These are phyloP conservation scores for Astrothelium macrocarpum DNA, from an alignment of 495 filamentous ascomycete genomes.

Conservation along the genomic window DNA sequence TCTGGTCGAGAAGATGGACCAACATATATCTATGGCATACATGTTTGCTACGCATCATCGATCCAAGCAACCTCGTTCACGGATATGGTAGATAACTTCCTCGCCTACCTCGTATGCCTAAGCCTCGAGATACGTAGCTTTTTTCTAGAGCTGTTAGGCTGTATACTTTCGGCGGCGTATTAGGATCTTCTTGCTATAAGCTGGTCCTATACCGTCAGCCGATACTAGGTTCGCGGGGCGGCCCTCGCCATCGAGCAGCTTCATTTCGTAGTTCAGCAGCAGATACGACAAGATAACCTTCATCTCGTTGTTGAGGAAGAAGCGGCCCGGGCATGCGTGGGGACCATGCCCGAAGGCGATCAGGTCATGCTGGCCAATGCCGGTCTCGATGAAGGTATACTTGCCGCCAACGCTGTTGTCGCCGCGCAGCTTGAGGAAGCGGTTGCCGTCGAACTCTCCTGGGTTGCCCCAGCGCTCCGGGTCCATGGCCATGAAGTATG, in stretches of 20 bases:
- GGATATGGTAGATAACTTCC: constrained; percentile 3
- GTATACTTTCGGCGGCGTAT: constrained; percentile 5
- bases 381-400: constrained; percentile 38
- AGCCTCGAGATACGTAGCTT: constrained; percentile 4
- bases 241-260: constrained; percentile 1
- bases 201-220: constrained; percentile 1
- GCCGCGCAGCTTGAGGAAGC: constrained; percentile 40
- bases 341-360: constrained; percentile 40
- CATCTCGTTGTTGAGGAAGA: constrained; percentile 42
- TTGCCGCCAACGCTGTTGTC: constrained; percentile 17
- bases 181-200: constrained; percentile 5
- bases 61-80: constrained; percentile 2
- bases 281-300: constrained; percentile 32
- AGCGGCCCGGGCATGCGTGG: constrained; percentile 47
- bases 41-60: constrained; percentile 2
- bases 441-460: constrained; percentile 41
- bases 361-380: constrained; percentile 26
- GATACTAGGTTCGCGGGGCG: constrained; percentile 5
- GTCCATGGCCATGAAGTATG: constrained; percentile 17
- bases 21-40: constrained; percentile 4
- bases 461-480: constrained; percentile 23
- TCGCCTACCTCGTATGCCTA: constrained; percentile 4
- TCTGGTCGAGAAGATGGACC: constrained; percentile 3
- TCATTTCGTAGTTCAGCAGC: constrained; percentile 14
- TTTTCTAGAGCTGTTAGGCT: constrained; percentile 3